Percentiles rank a stretch among this genome's conserved stretches.
These are phyloP conservation scores for Sclerotiophoma versabilis DNA, from an alignment of 2,329 filamentous ascomycete genomes.

Conservation along the genomic window DNA sequence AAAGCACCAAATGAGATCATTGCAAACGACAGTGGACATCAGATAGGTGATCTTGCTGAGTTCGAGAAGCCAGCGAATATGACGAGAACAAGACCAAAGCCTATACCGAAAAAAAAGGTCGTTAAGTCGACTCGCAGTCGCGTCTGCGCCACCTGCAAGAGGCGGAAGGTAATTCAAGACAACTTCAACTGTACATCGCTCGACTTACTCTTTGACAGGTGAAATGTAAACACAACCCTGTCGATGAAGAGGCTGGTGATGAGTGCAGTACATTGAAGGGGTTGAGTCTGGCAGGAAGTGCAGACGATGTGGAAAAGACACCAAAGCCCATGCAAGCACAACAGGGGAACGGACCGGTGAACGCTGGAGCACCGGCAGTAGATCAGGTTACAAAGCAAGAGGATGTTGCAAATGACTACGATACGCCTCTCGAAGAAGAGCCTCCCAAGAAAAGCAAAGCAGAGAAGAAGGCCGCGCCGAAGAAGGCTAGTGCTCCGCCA, in stretches of 20 bases:
- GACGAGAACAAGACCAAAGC: neutral
- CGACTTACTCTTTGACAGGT: neutral
- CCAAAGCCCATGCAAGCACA: neutral
- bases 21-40: neutral
- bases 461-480: constrained; percentile 16
- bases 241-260: neutral
- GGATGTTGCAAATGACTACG: neutral
- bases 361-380: neutral
- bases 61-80: neutral
- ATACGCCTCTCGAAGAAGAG: neutral
- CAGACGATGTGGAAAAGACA: neutral
- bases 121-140: neutral
- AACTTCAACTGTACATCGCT: no score
- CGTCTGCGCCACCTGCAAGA: constrained; percentile 6
- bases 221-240: constrained; percentile 3
- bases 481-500: constrained; percentile 13
- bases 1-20: neutral
- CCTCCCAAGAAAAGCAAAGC: constrained; percentile 8
- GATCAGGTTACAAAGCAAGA: neutral
- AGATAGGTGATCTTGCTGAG: neutral
- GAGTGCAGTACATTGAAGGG: neutral
- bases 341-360: neutral
- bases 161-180: constrained; percentile 3
- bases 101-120: neutral
- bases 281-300: neutral